A percentile compares a stretch with the other conserved stretches of the same genome.
Conservation (phyloP, 768 basidiomycete species). For the Auricularia sp. region DNA sequence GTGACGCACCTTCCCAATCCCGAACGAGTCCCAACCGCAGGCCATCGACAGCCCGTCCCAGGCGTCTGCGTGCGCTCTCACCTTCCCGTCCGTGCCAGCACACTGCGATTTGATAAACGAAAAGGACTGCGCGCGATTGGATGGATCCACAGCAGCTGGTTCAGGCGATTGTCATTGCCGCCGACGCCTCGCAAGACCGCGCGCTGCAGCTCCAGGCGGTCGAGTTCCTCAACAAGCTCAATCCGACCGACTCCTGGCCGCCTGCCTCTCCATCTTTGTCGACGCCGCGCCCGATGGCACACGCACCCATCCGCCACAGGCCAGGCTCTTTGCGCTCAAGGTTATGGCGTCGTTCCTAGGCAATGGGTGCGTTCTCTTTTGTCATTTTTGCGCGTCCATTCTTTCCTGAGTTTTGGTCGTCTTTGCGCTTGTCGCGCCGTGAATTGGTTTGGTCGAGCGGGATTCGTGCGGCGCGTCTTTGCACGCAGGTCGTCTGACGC, state of each 20-base stretch:
- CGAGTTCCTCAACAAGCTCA: constrained; percentile 67
- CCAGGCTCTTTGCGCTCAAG: constrained; percentile 70
- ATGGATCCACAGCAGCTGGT: constrained; percentile 75
- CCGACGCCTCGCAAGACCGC: constrained; percentile 46
- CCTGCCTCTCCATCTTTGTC: constrained; percentile 67
- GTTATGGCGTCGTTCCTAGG: constrained; percentile 77
- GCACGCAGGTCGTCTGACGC: not conserved
- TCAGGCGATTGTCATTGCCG: constrained; percentile 81
- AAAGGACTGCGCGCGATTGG: not conserved
- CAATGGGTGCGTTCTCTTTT: constrained; percentile 48
- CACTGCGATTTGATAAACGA: not conserved
- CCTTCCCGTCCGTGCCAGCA: not conserved
- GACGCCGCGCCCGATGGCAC: constrained; percentile 48
- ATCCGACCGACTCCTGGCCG: constrained; percentile 67
- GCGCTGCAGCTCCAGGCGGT: constrained; percentile 78
- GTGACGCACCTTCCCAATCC: too few species aligned
- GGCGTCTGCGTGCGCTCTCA: not conserved
- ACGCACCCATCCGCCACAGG: constrained; percentile 59
- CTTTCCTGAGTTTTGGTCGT: not conserved
- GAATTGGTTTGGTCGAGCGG: not conserved
- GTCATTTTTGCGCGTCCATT: not conserved
- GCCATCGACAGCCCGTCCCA: too few species aligned
- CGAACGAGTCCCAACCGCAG: too few species aligned
- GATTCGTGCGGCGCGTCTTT: not conserved
- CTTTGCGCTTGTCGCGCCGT: not conserved